These are phyloP conservation scores for Saccharomyces cerevisiae DNA, from an alignment of 805 yeast species.

Conservation along the genomic window DNA sequence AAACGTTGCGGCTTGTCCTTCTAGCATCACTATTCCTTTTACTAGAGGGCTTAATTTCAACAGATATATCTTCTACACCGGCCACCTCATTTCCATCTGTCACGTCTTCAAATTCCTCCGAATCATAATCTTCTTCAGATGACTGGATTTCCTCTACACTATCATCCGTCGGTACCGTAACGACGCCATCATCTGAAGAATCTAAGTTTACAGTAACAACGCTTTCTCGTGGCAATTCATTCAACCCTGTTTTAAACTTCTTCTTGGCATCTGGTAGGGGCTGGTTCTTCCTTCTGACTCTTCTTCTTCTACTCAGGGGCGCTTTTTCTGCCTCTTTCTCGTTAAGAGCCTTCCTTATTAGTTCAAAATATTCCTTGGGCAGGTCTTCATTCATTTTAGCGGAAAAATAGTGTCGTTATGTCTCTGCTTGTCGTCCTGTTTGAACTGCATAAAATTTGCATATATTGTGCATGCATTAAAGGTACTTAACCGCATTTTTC, in stretches of 20 bases:
- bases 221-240: not conserved
- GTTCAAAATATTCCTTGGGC: slow-evolving; percentile 27
- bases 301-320: slow-evolving; percentile 15
- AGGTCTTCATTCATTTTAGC: slow-evolving; percentile 17
- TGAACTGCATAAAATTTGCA: not conserved
- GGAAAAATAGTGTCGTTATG: not conserved
- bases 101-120: slow-evolving; percentile 23
- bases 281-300: not conserved
- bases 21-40: slow-evolving; percentile 8
- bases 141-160: not conserved
- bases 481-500: not conserved
- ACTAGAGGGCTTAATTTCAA: slow-evolving; percentile 18
- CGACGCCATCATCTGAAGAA: not conserved
- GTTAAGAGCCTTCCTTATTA: slow-evolving; percentile 23
- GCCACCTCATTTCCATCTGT: slow-evolving; percentile 5
- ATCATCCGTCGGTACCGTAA: slow-evolving; percentile 1
- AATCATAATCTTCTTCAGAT: slow-evolving; percentile 16
- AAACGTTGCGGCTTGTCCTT: slow-evolving; percentile 27
- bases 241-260: not conserved
- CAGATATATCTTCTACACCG: slow-evolving; percentile 22
- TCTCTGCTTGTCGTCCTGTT: not conserved
- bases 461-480: not conserved
- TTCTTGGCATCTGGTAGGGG: not conserved
- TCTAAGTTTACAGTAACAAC: not conserved
- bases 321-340: slow-evolving; percentile 13